Base-by-base conservation (phyloP, 371 early-diverging fungal genomes). In the Fennellomyces sp. region DNA sequence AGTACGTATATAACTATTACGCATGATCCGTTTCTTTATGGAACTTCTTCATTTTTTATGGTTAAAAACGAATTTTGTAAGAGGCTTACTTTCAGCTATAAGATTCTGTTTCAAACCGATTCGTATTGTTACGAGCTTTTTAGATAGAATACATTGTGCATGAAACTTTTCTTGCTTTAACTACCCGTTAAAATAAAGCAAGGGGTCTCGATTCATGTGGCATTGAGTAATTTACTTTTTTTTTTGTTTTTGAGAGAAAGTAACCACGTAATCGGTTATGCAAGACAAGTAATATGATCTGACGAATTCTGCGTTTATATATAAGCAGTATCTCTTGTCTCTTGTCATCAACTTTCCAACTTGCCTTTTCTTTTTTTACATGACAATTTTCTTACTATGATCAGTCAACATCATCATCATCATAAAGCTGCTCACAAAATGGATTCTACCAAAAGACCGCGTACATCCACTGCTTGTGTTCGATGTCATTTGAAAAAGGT, bases 401-500 rank as follows among this genome's bases (percentile, higher is more conserved):
- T 45, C 5, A 45, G 10, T 12, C 23, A 1, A 45, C 45, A 45
- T 3, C 45, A 21, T 5, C 45, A 21, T 8, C 45, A 5, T 0
- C 23, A 45, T 17, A 8, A 45, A 8, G 23, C 5, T 8, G 5
- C 0, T 27, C 45, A 0, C 19, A 45, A 45, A 23, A 5, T 45
- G 21, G 45, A 45, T 45, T 4, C 45, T 21, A 5, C 45, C 21
- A 74, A 74, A 50, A 41, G 75, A 55, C 69, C 75, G 12, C 69
- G 75, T 35, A 72, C 75, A 17, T 72, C 75, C 0, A 75, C 72
- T 56, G 75, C 75, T 31, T 75, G 75, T 39, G 68, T 67, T 31
- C 75, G 75, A 8, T 75, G 75, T 56, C 75, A 75, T 53, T 72
- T 72, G 53, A 75, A 75, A 63, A 75, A 75, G 63, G 74, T 72